These are phyloP conservation scores for Colletotrichum sp. DNA, from an alignment of 2,329 filamentous ascomycete genomes.

Conservation along the genomic window DNA sequence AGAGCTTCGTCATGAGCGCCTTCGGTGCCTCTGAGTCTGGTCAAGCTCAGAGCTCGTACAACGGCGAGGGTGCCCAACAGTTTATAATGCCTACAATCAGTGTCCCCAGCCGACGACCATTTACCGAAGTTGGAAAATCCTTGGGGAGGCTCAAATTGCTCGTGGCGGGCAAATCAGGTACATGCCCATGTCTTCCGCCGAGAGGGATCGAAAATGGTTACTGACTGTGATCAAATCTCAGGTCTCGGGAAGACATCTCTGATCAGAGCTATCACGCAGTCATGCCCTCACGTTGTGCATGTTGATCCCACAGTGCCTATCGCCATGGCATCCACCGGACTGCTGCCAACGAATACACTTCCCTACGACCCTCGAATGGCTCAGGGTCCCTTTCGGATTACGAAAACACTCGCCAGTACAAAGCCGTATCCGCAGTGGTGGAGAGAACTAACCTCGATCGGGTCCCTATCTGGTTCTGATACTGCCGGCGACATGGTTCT, in stretches of 20 bases:
- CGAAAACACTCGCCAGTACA: conserved; percentile 80
- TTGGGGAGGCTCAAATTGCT: conserved; percentile 91
- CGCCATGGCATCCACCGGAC: neutral
- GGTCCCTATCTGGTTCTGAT: conserved; percentile 52
- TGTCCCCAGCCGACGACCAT: conserved; percentile 87
- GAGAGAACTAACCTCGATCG: conserved; percentile 74
- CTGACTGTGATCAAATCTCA: conserved; percentile 37
- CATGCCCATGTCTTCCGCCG: neutral
- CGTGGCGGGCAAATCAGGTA: conserved; percentile 80
- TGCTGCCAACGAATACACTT: neutral
- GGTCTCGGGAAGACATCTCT: conserved; percentile 89
- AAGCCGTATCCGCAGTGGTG: conserved; percentile 90
- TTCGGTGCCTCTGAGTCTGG: conserved; percentile 14
- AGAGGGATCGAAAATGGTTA: conserved; percentile 16
- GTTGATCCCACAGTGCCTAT: conserved; percentile 67
- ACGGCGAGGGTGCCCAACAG: conserved; percentile 65
- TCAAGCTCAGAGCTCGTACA: conserved; percentile 36
- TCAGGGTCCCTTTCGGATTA: conserved; percentile 42
- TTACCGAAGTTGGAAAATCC: conserved; percentile 83
- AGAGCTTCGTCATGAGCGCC: conserved; percentile 30
- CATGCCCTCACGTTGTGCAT: conserved; percentile 91
- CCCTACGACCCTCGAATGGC: neutral
- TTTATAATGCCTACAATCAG: conserved; percentile 97
- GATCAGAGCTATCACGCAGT: conserved; percentile 85
- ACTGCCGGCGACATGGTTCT: conserved; percentile 73